phyloP scores from a whole-genome alignment of 495 filamentous ascomycete species.

The Xylaria cubensis region DNA sequence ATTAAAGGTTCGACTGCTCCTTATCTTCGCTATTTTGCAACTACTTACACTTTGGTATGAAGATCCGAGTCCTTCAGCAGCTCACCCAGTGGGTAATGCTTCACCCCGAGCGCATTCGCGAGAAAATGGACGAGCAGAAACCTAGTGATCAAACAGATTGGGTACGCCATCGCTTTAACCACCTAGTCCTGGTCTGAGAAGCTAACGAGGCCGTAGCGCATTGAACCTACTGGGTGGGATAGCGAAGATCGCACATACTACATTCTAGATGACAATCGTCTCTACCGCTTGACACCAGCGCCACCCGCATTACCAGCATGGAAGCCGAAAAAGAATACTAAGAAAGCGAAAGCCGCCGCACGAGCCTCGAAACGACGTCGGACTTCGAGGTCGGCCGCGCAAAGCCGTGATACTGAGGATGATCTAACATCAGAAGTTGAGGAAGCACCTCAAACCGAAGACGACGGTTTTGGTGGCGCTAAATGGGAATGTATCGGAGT shows the following conservation, averaged over 20 bases:
- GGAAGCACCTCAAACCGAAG: slow-evolving; percentile 52
- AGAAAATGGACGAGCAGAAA: slow-evolving; percentile 82
- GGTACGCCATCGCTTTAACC: slow-evolving; percentile 59
- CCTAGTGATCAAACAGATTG: slow-evolving; percentile 82
- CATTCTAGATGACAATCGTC: slow-evolving; percentile 89
- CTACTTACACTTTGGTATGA: slow-evolving; percentile 23
- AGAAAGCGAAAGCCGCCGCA: slow-evolving; percentile 70
- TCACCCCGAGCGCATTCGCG: slow-evolving; percentile 82
- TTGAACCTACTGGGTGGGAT: slow-evolving; percentile 92
- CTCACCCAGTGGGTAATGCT: slow-evolving; percentile 89
- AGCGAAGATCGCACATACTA: slow-evolving; percentile 82
- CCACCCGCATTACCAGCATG: slow-evolving; percentile 51
- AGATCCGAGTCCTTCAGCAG: slow-evolving; percentile 87
- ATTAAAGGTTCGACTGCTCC: slow-evolving; percentile 61
- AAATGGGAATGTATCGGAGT: slow-evolving; percentile 94
- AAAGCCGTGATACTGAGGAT: slow-evolving; percentile 59
- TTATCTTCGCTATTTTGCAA: slow-evolving; percentile 14
- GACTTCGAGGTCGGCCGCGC: slow-evolving; percentile 49
- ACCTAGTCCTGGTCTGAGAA: neutral
- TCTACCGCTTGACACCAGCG: slow-evolving; percentile 84
- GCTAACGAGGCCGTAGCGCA: slow-evolving; percentile 65
- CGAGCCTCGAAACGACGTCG: slow-evolving; percentile 78
- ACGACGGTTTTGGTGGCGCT: slow-evolving; percentile 70
- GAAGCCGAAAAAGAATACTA: slow-evolving; percentile 79
- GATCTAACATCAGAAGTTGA: slow-evolving; percentile 44